phyloP scores from a whole-genome alignment of 768 basidiomycete genomes.

The Lanmaoa pseudosensibilis region DNA sequence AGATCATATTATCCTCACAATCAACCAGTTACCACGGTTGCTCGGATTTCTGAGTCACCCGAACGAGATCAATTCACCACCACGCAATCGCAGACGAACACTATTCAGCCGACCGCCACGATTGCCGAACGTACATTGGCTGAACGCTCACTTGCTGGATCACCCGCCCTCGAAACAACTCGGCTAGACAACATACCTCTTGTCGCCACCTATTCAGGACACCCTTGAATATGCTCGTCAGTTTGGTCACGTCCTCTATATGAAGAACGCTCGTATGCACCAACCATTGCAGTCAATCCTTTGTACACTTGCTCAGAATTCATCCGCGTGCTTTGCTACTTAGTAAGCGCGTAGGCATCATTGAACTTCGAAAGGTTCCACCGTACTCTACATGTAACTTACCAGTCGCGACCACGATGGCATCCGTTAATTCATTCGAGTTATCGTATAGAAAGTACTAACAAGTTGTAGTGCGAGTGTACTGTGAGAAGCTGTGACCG shows the following conservation, averaged over 20 bases:
- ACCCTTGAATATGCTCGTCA: constrained; percentile 5
- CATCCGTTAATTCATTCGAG: background rate
- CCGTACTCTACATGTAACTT: constrained; percentile 18
- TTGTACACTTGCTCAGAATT: constrained; percentile 10
- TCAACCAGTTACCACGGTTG: constrained; percentile 49
- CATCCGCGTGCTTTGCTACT: background rate
- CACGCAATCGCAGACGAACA: constrained; percentile 40
- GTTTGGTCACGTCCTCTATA: background rate
- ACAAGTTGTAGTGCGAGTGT: too few species aligned
- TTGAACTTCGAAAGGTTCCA: background rate
- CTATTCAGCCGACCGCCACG: constrained; percentile 44
- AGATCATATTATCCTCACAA: constrained; percentile 89
- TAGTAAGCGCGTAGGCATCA: background rate
- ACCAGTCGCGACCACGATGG: constrained; percentile 1
- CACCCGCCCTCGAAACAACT: constrained; percentile 34
- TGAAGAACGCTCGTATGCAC: background rate
- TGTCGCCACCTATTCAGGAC: constrained; percentile 24
- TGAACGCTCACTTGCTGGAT: constrained; percentile 44
- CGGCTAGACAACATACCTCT: constrained; percentile 46
- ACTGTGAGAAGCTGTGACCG: too few species aligned
- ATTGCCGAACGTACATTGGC: constrained; percentile 41
- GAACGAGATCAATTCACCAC: constrained; percentile 29
- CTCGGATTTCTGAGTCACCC: constrained; percentile 29
- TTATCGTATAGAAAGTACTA: too few species aligned
- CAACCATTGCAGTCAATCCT: constrained; percentile 6